Evolutionary conservation across 2,329 filamentous ascomycete species (phyloP), one percentile per base, ranked within the genome.

Genomic region (Alternaria brassicicola): DNA sequence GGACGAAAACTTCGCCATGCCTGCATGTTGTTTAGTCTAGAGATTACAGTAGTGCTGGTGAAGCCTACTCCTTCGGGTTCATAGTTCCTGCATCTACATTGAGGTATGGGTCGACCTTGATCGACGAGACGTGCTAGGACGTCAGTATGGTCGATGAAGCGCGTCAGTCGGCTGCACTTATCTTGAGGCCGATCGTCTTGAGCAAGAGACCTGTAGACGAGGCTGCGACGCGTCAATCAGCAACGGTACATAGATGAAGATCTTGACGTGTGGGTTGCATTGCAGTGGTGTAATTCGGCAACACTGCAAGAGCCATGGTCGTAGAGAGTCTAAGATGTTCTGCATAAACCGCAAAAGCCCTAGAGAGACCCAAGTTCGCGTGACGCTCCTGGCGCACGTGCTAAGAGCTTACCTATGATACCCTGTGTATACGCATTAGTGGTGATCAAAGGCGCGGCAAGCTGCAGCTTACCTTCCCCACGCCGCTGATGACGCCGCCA

Each of bases 1-100:
- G 85, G 47, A 97, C 93, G 74, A 94, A 97, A 67, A 90, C 89
- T 80, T 97, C 93, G 65, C 93, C 93, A 75, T 96, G 92, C 78
- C 88, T 90, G 65, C 43, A 51, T 21, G 39, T 30, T 46, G 38
- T 53, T 71, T 41, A 71, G 64, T 61, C 19, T 33, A 26, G 23
- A 31, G 6, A 19, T 23, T 12, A 7, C 21, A 19, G 23, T 15
- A 28, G 9, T 30, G 35, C 4, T 36, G 35, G 45, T 25, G 35
- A 71, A 85, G 41, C 78, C 62, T 79, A 86, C 84, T 89, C 85
- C 63, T 83, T 88, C 38, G 87, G 87, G 70, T 86, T 85, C 87
- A 90, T 89, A 47, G 85, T 87, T 55, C 88, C 88, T n/a, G 89
- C 88, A 82, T 91, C 88, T 75, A 91, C 84, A 77, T 90, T 90